A percentile compares a stretch with the other conserved stretches of the same genome.
Evolutionary conservation across 805 yeast genomes (phyloP).

Genomic region (Nakazawaea holstii): DNA sequence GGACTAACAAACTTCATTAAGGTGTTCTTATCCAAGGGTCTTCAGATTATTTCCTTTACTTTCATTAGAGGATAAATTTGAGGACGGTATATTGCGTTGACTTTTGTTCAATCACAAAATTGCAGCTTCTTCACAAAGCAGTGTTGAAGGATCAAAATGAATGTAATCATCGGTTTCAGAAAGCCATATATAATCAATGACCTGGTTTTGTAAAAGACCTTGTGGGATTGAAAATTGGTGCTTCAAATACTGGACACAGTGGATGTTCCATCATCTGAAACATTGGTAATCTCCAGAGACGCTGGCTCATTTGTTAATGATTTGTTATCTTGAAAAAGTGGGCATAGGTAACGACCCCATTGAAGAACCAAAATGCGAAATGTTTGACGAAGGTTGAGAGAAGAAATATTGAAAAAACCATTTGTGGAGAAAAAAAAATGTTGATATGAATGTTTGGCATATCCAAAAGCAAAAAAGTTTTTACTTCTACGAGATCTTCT

Average conservation of each 20-base stretch:
- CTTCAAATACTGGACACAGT: slow-evolving; percentile 71
- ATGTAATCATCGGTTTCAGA: too few relatives aligned
- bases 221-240: slow-evolving; percentile 97
- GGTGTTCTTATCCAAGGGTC: too few relatives aligned
- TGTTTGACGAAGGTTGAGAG: slow-evolving; percentile 86
- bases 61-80: too few relatives aligned
- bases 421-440: slow-evolving; percentile 98
- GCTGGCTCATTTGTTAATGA: slow-evolving; percentile 90
- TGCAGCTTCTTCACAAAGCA: too few relatives aligned
- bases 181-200: slow-evolving; percentile 90
- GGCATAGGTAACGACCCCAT: slow-evolving; percentile 48
- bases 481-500: slow-evolving; percentile 85
- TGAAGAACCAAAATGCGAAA: slow-evolving; percentile 74
- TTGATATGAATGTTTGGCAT: slow-evolving; percentile 77
- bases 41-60: too few relatives aligned
- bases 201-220: slow-evolving; percentile 79
- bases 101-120: too few relatives aligned
- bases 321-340: slow-evolving; percentile 56
- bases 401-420: slow-evolving; percentile 72
- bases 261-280: slow-evolving; percentile 80
- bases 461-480: slow-evolving; percentile 88
- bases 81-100: too few relatives aligned
- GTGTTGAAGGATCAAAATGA: too few relatives aligned
- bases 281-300: slow-evolving; percentile 88
- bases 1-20: too few relatives aligned